Conservation (phyloP, 305 asterid genomes). For the Stenogyne calaminthoides region DNA sequence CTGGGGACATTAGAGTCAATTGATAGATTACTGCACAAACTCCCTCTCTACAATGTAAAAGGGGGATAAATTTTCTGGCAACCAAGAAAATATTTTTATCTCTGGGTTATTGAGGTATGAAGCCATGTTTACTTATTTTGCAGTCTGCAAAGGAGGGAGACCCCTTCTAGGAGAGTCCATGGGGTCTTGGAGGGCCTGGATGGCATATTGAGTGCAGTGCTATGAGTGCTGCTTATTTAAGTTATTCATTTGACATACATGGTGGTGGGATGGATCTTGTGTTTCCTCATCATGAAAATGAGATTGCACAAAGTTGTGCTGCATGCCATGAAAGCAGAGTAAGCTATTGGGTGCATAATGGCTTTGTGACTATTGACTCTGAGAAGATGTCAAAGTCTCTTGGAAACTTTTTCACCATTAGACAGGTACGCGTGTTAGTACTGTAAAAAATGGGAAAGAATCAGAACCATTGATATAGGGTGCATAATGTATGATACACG, state of each 20-base stretch:
- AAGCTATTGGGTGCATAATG: constrained; percentile 95
- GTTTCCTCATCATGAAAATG: constrained; percentile 98
- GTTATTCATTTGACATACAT: constrained; percentile 90
- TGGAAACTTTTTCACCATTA: constrained; percentile 94
- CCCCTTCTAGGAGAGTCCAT: constrained; percentile 97
- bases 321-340: constrained; percentile 75
- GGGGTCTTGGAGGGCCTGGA: constrained; percentile 99
- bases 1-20: neutral
- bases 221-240: constrained; percentile 93
- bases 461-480: too few relatives aligned
- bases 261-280: constrained; percentile 99
- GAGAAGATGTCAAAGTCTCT: constrained; percentile 99
- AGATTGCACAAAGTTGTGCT: constrained; percentile 99
- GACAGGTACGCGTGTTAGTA: too few relatives aligned
- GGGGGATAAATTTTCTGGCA: neutral
- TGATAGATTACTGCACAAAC: constrained; percentile 10
- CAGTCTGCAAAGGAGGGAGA: constrained; percentile 98
- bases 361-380: constrained; percentile 90
- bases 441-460: too few relatives aligned
- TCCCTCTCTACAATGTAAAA: neutral
- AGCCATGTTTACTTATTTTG: constrained; percentile 30
- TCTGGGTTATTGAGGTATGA: constrained; percentile 12
- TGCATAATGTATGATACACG: neutral
- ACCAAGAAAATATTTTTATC: neutral
- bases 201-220: constrained; percentile 99